Evolutionary conservation across 129 eudicot genomes (phyloP), one percentile per base, ranked within the genome.

Genomic region (Chrysanthemum makinoi): DNA sequence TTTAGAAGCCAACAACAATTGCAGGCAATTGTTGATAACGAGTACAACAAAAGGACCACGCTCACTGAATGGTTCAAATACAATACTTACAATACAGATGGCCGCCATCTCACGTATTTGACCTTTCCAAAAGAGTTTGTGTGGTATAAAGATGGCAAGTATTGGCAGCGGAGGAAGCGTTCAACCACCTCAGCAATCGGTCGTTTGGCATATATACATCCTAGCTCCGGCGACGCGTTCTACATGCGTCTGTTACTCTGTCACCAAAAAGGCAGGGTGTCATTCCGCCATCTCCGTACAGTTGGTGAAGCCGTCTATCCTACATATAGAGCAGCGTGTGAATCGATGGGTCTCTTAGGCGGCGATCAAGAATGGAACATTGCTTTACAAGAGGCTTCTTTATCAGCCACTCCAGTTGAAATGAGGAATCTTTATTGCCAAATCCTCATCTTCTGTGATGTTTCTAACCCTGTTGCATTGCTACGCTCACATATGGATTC

Each of bases 331-430:
- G 6, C 7, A 0, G 20, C 73, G 0, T 68, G 73, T 8, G 43
- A 51, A 5, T 19, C 18, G 1, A 6, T 28, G 1, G 73, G 73
- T 10, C 14, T 68, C 0, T 0, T 64, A 0, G 48, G 73, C 0
- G 62, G 63, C 28, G 77, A 73, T 28, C 15, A 5, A 0, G 14
- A 61, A 16, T 73, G 77, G 77, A 16, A 20, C 2, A 19, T 20
- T 0, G 62, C 70, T 0, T 6, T 73, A 3, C 30, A 26, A 3
- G 30, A 26, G 3, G 30, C 30, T 26, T 2, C 30, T 26, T 26
- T 26, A 2, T 26, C 30, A 3, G 3, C 30, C 2, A 26, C 30
- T 26, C 30, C 30, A 26, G 3, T 0, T 3, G 30, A 26, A 26
- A 26, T 26, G 30, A 26, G 30, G 3, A 26, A 26, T 26, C 30